Evolutionary conservation across 2,329 filamentous ascomycete genomes (phyloP).

Genomic region (Lachnellula willkommii): DNA sequence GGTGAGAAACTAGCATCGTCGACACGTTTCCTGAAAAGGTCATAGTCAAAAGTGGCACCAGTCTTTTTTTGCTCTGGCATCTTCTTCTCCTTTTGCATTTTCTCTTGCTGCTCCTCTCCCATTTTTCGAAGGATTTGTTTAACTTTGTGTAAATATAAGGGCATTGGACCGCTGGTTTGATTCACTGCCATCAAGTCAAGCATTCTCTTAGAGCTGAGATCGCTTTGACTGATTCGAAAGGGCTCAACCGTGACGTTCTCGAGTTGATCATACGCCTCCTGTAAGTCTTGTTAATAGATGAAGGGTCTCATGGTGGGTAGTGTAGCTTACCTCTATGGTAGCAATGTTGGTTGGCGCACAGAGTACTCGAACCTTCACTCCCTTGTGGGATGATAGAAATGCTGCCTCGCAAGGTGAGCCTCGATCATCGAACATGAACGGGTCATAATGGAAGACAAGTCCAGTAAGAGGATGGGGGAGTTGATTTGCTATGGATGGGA

Average conservation of each 20-base stretch:
- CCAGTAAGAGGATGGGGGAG: constrained; percentile 45
- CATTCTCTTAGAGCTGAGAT: constrained; percentile 49
- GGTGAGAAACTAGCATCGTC: constrained; percentile 38
- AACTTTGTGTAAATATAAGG: constrained; percentile 51
- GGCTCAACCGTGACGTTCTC: constrained; percentile 41
- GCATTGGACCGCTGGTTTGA: constrained; percentile 33
- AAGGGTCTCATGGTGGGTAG: not conserved
- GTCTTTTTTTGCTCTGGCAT: no score
- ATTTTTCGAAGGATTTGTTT: no score
- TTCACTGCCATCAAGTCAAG: constrained; percentile 50
- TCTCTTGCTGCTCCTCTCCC: no score
- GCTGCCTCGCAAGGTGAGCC: constrained; percentile 48
- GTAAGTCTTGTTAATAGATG: not conserved
- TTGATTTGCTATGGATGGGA: constrained; percentile 35
- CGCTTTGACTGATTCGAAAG: constrained; percentile 41
- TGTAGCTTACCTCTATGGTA: constrained; percentile 32
- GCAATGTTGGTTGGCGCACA: constrained; percentile 45
- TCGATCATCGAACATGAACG: constrained; percentile 35
- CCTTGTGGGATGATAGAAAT: constrained; percentile 42
- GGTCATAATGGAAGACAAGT: constrained; percentile 52
- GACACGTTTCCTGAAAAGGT: constrained; percentile 34
- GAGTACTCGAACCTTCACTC: constrained; percentile 45
- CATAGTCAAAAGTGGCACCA: constrained; percentile 40
- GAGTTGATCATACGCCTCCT: constrained; percentile 29
- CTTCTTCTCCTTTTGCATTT: no score